Evolutionary conservation across 1,284 basidiomycete species (phyloP).

Genomic region (Gymnopus androsaceus): DNA sequence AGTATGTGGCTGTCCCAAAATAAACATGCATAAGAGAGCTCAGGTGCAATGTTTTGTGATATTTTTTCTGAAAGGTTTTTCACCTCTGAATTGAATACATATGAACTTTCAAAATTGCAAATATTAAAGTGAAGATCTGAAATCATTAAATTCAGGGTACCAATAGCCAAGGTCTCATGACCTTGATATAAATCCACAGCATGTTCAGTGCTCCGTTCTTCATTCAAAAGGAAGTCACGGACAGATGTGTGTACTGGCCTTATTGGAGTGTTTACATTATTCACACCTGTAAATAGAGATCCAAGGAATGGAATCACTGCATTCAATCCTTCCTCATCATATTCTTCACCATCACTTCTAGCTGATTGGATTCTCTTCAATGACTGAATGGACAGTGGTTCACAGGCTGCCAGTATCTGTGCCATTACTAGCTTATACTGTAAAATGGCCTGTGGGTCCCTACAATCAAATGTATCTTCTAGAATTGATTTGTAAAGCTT

Average conservation of each 20-base stretch:
- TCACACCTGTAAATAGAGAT: not conserved
- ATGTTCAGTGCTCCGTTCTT: not conserved
- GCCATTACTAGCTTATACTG: not conserved
- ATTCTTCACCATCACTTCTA: not conserved
- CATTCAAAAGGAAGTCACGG: not conserved
- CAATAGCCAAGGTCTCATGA: not conserved
- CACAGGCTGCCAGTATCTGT: not conserved
- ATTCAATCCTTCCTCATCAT: not conserved
- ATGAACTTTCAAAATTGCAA: not conserved
- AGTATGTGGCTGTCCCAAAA: not conserved
- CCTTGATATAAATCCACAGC: not conserved
- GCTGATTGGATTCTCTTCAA: not conserved
- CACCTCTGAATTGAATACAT: not conserved
- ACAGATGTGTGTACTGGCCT: slow-evolving; percentile 1
- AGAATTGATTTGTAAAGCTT: not conserved
- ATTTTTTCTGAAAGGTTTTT: not conserved
- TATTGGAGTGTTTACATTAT: not conserved
- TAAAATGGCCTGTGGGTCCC: not conserved
- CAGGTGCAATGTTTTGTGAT: not conserved
- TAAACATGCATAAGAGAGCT: not conserved
- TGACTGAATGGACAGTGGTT: not conserved
- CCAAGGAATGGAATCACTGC: not conserved
- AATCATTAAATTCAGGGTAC: not conserved
- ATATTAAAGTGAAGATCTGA: not conserved
- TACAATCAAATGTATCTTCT: not conserved